Evolutionary conservation across 768 basidiomycete species (phyloP).

Genomic region (Gloeophyllum trabeum): DNA sequence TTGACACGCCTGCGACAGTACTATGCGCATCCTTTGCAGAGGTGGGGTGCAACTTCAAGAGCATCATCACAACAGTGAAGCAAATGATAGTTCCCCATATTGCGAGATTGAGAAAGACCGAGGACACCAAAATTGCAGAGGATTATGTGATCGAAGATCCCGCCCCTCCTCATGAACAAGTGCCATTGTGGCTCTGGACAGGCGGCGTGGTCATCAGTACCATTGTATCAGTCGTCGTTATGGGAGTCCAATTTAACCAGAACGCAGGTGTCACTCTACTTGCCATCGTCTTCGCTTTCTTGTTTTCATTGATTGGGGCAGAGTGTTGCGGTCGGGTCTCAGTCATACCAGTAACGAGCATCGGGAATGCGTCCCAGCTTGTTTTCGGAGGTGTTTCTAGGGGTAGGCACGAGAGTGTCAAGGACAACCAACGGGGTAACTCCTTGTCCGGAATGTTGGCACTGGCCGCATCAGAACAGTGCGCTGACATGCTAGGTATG

Average conservation of each 20-base stretch:
- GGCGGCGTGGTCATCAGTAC: slow-evolving; percentile 8
- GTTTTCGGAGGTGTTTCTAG: slow-evolving; percentile 12
- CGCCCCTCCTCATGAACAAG: slow-evolving; percentile 9
- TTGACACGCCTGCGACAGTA: too few relatives aligned
- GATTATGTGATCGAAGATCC: slow-evolving; percentile 9
- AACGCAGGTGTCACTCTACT: slow-evolving; percentile 12
- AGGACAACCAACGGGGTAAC: slow-evolving; percentile 11
- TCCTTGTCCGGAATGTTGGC: slow-evolving; percentile 12
- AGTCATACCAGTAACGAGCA: slow-evolving; percentile 12
- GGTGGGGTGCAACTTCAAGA: slow-evolving; percentile 8
- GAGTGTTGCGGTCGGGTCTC: slow-evolving; percentile 12
- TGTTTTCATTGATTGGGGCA: slow-evolving; percentile 13
- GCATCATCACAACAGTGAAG: slow-evolving; percentile 6
- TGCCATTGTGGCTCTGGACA: slow-evolving; percentile 11
- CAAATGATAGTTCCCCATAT: not conserved
- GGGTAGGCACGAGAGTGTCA: slow-evolving; percentile 5
- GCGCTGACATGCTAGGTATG: slow-evolving; percentile 11
- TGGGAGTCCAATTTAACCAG: slow-evolving; percentile 12
- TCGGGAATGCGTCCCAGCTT: slow-evolving; percentile 1
- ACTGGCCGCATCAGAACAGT: slow-evolving; percentile 12
- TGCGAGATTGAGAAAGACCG: not conserved
- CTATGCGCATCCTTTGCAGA: slow-evolving; percentile 11
- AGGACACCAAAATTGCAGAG: not conserved
- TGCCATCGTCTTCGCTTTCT: slow-evolving; percentile 12
- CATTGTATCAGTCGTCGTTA: slow-evolving; percentile 11